These are phyloP conservation scores for Fusarium sp. DNA, from an alignment of 2,329 filamentous ascomycete species.

Conservation along the genomic window DNA sequence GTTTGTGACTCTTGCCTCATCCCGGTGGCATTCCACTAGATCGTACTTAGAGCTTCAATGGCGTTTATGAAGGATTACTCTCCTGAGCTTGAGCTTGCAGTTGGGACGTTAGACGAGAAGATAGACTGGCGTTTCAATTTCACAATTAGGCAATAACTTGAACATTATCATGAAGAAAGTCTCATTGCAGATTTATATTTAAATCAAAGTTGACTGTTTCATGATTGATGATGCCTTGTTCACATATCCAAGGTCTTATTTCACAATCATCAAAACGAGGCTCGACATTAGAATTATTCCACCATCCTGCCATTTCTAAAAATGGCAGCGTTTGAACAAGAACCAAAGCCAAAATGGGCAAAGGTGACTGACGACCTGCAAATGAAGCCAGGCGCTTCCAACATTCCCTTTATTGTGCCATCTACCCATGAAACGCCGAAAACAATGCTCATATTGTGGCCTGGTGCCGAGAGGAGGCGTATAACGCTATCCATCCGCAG, in stretches of 20 bases:
- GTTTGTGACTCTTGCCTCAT: not conserved
- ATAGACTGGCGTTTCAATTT: not conserved
- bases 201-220: conserved; percentile 21
- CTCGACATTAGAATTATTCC: conserved; percentile 28
- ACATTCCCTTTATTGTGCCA: conserved; percentile 22
- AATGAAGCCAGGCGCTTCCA: conserved; percentile 9
- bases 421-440: conserved; percentile 44
- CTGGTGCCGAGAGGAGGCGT: conserved; percentile 14
- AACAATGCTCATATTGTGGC: conserved; percentile 40
- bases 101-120: conserved; percentile 4
- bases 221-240: conserved; percentile 8
- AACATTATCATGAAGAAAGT: conserved; percentile 14
- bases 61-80: conserved; percentile 8
- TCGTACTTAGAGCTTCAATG: not conserved
- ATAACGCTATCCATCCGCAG: conserved; percentile 10
- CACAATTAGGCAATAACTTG: not conserved
- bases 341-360: conserved; percentile 16
- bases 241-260: conserved; percentile 21
- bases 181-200: conserved; percentile 31
- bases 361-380: conserved; percentile 4
- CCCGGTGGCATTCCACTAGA: not conserved
- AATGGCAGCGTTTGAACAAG: conserved; percentile 17
- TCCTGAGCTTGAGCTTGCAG: not conserved
- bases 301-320: conserved; percentile 21
- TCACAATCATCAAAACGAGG: conserved; percentile 13